Conservation (phyloP, 1,139 yeast genomes). For the Kodamaea anthophila region DNA sequence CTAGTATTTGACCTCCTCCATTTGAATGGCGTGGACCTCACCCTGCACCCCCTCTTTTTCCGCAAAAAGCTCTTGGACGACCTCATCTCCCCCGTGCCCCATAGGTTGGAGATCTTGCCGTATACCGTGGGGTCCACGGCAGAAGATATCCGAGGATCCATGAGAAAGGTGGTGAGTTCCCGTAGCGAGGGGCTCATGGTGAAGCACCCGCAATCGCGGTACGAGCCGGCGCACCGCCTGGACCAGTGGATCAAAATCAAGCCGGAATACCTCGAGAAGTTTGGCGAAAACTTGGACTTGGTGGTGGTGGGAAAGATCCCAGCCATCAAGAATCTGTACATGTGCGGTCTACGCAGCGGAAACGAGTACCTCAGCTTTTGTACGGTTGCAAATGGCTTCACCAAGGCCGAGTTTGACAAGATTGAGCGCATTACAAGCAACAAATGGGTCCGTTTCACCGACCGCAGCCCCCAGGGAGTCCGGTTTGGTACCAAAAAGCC, state of each 20-base stretch:
- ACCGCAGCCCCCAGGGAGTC: constrained; percentile 35
- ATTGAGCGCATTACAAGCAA: constrained; percentile 55
- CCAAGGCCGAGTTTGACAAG: constrained; percentile 51
- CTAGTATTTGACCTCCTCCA: constrained; percentile 68
- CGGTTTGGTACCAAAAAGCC: constrained; percentile 62
- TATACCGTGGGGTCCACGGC: constrained; percentile 39
- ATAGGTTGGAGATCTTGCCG: constrained; percentile 53
- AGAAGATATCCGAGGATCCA: constrained; percentile 48
- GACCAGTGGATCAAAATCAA: constrained; percentile 79
- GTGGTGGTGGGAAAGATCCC: constrained; percentile 72
- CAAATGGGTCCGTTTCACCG: constrained; percentile 50
- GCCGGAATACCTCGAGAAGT: constrained; percentile 82
- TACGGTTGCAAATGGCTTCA: constrained; percentile 80
- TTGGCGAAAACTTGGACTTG: constrained; percentile 82
- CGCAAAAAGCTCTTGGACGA: constrained; percentile 49
- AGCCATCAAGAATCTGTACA: constrained; percentile 67
- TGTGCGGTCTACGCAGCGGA: constrained; percentile 56
- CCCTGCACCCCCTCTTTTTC: constrained; percentile 46
- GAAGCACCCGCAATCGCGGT: constrained; percentile 57
- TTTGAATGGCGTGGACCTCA: constrained; percentile 58
- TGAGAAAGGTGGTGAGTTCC: constrained; percentile 52
- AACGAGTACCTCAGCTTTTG: constrained; percentile 55
- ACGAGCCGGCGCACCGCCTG: constrained; percentile 54
- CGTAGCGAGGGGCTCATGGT: constrained; percentile 81
- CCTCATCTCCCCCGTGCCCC: constrained; percentile 43